These are phyloP conservation scores for Exutisphaerella laricina DNA, from an alignment of 2,329 filamentous ascomycete genomes.

Conservation along the genomic window DNA sequence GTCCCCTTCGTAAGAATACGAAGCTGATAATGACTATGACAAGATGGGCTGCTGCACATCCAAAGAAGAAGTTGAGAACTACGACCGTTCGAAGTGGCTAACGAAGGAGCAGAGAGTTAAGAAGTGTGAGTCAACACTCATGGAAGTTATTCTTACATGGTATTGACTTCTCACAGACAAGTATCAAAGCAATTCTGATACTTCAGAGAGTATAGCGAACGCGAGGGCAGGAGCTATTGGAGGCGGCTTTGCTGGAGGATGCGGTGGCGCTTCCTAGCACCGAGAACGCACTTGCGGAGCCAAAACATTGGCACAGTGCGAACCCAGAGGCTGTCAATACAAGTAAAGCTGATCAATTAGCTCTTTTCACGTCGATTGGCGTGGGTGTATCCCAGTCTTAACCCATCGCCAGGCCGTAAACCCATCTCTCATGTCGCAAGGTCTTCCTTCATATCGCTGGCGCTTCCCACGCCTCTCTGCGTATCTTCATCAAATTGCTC, in stretches of 20 bases:
- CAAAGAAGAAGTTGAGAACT: constrained; percentile 2
- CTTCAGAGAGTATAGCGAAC: not conserved
- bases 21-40: no score
- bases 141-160: no score
- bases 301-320: no score
- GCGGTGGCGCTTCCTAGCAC: not conserved
- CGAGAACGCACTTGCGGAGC: no score
- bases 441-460: constrained; percentile 41
- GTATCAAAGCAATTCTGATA: not conserved
- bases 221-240: not conserved
- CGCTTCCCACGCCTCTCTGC: constrained; percentile 72
- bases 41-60: constrained; percentile 1
- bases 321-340: no score
- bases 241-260: not conserved
- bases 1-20: no score
- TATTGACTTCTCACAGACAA: not conserved
- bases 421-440: not conserved
- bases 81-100: not conserved
- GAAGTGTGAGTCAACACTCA: not conserved
- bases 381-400: no score
- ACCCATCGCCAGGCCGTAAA: not conserved
- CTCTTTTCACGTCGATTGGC: no score
- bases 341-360: no score
- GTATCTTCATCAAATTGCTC: constrained; percentile 74
- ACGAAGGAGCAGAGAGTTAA: not conserved